Percentiles rank a stretch among this genome's conserved stretches.
These are phyloP conservation scores for Choanephora cucurbitarum DNA, from an alignment of 371 early-diverging fungal species.

Conservation along the genomic window DNA sequence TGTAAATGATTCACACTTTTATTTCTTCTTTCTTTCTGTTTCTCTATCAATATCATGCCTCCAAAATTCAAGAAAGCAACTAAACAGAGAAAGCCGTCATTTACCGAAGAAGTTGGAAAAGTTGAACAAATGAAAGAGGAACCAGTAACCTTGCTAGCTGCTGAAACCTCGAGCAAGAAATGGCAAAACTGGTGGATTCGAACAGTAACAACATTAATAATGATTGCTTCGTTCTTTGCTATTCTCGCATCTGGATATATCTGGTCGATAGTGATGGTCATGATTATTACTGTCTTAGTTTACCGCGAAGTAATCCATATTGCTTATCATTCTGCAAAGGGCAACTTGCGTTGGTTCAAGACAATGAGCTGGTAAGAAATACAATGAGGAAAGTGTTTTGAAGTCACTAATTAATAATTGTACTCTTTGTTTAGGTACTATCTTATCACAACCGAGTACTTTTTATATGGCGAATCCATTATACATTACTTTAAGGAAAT, in stretches of 20 bases:
- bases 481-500: constrained; percentile 84
- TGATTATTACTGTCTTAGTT: constrained; percentile 72
- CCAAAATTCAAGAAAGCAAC: constrained; percentile 7
- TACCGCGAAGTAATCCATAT: constrained; percentile 89
- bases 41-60: not conserved
- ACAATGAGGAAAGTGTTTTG: too few species aligned
- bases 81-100: not conserved
- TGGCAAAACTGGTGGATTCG: constrained; percentile 79
- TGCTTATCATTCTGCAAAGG: constrained; percentile 76
- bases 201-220: constrained; percentile 80
- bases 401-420: too few species aligned
- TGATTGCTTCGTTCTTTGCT: constrained; percentile 80
- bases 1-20: not conserved
- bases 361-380: constrained; percentile 79
- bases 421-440: constrained; percentile 84
- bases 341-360: constrained; percentile 86
- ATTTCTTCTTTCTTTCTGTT: not conserved
- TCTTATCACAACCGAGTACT: constrained; percentile 86
- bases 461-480: constrained; percentile 91
- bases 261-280: constrained; percentile 77
- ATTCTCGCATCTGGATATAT: constrained; percentile 78
- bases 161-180: constrained; percentile 55
- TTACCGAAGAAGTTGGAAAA: not conserved
- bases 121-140: constrained; percentile 4
- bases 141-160: constrained; percentile 37